Conservation (phyloP, 352 stramenopile genomes). For the Pythium rhizo-oryzae region DNA sequence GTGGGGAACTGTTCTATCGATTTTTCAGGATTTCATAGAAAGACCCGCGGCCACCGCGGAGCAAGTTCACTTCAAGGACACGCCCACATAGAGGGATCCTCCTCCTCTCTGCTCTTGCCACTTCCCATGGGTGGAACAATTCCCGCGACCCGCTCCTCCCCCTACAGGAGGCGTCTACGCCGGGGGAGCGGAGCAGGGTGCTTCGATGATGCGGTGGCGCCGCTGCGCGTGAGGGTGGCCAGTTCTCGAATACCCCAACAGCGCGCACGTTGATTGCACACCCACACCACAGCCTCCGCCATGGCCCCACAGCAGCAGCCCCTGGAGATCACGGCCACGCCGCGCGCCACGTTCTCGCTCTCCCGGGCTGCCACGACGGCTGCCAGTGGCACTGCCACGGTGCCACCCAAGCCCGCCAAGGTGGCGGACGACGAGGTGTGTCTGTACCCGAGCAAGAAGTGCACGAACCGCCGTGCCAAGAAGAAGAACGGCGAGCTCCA, state of each 20-base stretch:
- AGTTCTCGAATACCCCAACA: slow-evolving; percentile 26
- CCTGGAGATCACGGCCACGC: background rate
- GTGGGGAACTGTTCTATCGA: slow-evolving; percentile 9
- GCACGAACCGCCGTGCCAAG: slow-evolving; percentile 75
- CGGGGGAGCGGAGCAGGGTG: background rate
- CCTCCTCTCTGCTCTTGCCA: slow-evolving; percentile 13
- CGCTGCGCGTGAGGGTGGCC: slow-evolving; percentile 1
- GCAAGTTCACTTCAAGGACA: slow-evolving; percentile 6
- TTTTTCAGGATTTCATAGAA: slow-evolving; percentile 9
- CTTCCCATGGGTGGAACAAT: slow-evolving; percentile 27
- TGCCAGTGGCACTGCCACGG: background rate
- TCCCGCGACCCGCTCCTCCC: background rate
- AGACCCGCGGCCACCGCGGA: background rate
- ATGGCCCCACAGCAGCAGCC: slow-evolving; percentile 4
- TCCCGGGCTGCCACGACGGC: background rate
- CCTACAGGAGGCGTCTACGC: background rate
- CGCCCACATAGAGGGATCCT: slow-evolving; percentile 2
- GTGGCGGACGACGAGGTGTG: slow-evolving; percentile 42
- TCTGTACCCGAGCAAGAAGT: slow-evolving; percentile 84
- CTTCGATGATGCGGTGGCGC: background rate
- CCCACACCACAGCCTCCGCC: background rate
- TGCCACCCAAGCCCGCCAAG: slow-evolving; percentile 11
- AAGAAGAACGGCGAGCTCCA: slow-evolving; percentile 86
- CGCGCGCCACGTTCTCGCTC: background rate
- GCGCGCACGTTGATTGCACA: background rate